Conservation (phyloP, 306 rosid genomes). For the Corylus heterophylla region DNA sequence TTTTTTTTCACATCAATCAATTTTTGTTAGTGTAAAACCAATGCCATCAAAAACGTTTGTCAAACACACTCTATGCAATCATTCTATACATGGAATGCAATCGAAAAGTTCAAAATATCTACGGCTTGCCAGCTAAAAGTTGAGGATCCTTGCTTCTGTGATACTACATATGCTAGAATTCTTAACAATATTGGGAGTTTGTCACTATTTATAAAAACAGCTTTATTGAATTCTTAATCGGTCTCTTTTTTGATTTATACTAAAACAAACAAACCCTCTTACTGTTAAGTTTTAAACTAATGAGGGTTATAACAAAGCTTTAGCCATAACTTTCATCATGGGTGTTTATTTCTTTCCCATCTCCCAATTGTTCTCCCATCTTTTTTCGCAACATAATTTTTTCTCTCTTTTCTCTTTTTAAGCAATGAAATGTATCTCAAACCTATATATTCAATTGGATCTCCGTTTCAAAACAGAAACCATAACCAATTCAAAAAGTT, state of each 20-base stretch:
- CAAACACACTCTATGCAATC: neutral
- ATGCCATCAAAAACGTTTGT: no score
- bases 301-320: neutral
- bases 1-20: no score
- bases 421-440: neutral
- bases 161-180: neutral
- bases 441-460: neutral
- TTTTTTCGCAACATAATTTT: no score
- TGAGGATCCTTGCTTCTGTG: constrained; percentile 8
- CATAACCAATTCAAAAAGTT: no score
- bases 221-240: neutral
- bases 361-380: no score
- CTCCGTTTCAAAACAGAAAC: neutral
- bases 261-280: neutral
- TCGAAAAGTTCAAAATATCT: constrained; percentile 10
- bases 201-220: neutral
- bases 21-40: no score
- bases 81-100: neutral
- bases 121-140: constrained; percentile 9
- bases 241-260: neutral
- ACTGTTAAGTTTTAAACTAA: neutral
- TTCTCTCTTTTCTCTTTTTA: neutral
- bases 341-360: no score
- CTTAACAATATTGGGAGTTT: neutral
- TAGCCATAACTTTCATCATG: no score